A percentile compares a stretch with the other conserved stretches of the same genome.
Evolutionary conservation across 345 rosid genomes (phyloP).

Genomic region (Acer saccharum): DNA sequence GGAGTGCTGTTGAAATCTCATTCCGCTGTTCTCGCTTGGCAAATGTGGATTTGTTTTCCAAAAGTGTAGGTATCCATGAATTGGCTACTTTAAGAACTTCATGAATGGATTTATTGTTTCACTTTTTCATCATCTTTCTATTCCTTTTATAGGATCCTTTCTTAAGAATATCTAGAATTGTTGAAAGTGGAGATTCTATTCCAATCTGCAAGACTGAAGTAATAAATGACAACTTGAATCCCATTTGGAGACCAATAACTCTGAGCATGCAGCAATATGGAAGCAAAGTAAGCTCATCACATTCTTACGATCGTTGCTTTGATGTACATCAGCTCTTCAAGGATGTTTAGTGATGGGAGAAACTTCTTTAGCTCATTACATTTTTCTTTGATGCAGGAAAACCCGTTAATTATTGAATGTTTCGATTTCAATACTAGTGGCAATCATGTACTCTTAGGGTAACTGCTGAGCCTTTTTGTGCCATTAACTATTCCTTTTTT

Average conservation of each 20-base stretch:
- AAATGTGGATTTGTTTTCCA: conserved; percentile 76
- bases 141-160: conserved; percentile 67
- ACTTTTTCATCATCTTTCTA: background rate
- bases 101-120: background rate
- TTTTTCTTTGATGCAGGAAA: conserved; percentile 48
- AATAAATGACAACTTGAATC: conserved; percentile 69
- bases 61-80: conserved; percentile 54
- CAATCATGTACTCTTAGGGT: conserved; percentile 74
- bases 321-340: background rate
- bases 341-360: conserved; percentile 2
- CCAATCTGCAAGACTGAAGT: conserved; percentile 88
- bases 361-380: background rate
- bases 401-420: conserved; percentile 78
- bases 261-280: conserved; percentile 81
- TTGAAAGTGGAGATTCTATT: conserved; percentile 50
- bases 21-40: conserved; percentile 58
- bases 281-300: conserved; percentile 63
- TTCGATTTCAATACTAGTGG: conserved; percentile 81
- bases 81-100: background rate
- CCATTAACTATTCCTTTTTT: background rate
- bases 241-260: conserved; percentile 63
- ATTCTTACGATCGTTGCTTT: background rate
- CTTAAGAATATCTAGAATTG: conserved; percentile 73
- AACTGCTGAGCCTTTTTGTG: conserved; percentile 17
- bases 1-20: conserved; percentile 52